Evolutionary conservation across 352 stramenopile genomes (phyloP).

Genomic region (Thraustotheca clavata): DNA sequence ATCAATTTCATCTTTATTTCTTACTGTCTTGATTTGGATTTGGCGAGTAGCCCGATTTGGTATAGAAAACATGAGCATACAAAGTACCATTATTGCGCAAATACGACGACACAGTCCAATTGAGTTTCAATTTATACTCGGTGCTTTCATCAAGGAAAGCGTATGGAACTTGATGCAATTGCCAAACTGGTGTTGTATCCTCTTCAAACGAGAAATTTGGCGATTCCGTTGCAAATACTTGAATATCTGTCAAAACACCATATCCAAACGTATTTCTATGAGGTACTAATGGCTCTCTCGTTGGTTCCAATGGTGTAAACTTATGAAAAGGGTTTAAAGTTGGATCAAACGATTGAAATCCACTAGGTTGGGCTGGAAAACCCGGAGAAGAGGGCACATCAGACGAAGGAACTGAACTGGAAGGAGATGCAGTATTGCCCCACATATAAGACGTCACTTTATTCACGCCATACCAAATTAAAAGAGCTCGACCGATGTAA

Average conservation of each 20-base stretch:
- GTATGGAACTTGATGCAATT: slow-evolving; percentile 39
- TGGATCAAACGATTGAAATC: slow-evolving; percentile 3
- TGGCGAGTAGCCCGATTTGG: slow-evolving; percentile 54
- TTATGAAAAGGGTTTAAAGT: slow-evolving; percentile 9
- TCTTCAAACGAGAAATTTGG: slow-evolving; percentile 38
- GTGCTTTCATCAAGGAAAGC: slow-evolving; percentile 40
- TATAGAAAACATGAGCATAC: slow-evolving; percentile 82
- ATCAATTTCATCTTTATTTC: no score
- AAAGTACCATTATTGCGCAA: slow-evolving; percentile 65
- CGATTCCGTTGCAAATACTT: slow-evolving; percentile 8
- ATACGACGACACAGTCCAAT: slow-evolving; percentile 64
- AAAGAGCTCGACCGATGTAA: slow-evolving; percentile 45
- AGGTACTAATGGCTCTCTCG: not conserved
- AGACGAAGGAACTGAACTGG: slow-evolving; percentile 10
- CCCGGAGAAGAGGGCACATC: not conserved
- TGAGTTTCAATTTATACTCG: slow-evolving; percentile 39
- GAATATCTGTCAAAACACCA: not conserved
- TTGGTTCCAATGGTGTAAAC: not conserved
- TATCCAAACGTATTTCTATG: slow-evolving; percentile 34
- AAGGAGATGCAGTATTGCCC: slow-evolving; percentile 19
- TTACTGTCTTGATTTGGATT: slow-evolving; percentile 42
- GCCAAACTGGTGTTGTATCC: slow-evolving; percentile 53
- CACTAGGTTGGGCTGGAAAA: not conserved
- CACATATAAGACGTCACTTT: slow-evolving; percentile 36
- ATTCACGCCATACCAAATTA: slow-evolving; percentile 77